These are phyloP conservation scores for Barbarea vulgaris DNA, from an alignment of 345 rosid species.

Conservation along the genomic window DNA sequence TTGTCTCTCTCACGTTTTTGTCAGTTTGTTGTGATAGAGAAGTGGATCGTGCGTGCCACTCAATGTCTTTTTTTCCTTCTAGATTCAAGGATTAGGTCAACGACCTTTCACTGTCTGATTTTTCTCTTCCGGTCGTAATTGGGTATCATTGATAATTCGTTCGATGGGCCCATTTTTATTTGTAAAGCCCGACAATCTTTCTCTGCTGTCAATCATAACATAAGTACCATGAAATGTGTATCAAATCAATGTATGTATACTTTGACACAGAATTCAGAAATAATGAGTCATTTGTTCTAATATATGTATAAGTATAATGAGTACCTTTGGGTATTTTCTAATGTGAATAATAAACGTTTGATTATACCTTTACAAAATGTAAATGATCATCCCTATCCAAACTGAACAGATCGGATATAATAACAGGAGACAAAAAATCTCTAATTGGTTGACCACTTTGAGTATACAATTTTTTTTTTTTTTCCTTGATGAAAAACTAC, in stretches of 20 bases:
- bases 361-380: neutral
- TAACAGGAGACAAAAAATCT: neutral
- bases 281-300: neutral
- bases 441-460: neutral
- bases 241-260: neutral
- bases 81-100: conserved; percentile 17
- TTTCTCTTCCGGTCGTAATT: neutral
- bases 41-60: conserved; percentile 41
- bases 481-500: neutral
- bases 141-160: conserved; percentile 11
- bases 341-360: neutral
- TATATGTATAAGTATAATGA: neutral
- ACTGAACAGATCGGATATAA: neutral
- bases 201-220: neutral
- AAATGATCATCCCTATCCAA: neutral
- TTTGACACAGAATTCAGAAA: neutral
- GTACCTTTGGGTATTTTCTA: neutral
- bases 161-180: conserved; percentile 24
- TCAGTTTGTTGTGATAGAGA: conserved; percentile 15
- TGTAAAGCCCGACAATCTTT: conserved; percentile 10
- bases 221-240: neutral
- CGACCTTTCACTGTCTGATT: neutral
- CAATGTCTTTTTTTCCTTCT: neutral
- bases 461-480: neutral
- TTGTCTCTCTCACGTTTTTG: conserved; percentile 42